phyloP scores from a whole-genome alignment of 192 early-diverging fungal genomes.

The Coemansia sp. region DNA sequence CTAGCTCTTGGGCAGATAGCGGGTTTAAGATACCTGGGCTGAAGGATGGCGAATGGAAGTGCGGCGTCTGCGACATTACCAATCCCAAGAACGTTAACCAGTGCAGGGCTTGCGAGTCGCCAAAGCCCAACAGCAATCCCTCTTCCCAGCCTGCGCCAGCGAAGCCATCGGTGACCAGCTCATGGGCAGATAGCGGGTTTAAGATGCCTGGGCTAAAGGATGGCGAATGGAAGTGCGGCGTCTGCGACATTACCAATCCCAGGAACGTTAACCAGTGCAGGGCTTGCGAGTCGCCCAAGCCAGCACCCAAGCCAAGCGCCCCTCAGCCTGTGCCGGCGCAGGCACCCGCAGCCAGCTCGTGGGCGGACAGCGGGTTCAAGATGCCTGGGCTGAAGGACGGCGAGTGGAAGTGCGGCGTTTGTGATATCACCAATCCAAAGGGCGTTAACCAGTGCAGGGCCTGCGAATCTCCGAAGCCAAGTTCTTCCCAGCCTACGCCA shows the following conservation, averaged over 20 bases:
- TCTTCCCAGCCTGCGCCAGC: slow-evolving; percentile 2
- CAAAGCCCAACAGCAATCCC: no score
- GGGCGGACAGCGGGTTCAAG: slow-evolving; percentile 14
- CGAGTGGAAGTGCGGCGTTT: slow-evolving; percentile 25
- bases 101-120: slow-evolving; percentile 29
- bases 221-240: slow-evolving; percentile 26
- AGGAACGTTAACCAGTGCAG: slow-evolving; percentile 17
- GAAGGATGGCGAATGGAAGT: slow-evolving; percentile 32
- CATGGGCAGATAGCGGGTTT: neutral
- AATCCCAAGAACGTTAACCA: slow-evolving; percentile 13
- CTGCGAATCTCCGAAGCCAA: slow-evolving; percentile 11
- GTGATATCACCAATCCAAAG: neutral
- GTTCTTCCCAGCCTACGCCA: neutral
- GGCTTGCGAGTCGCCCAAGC: slow-evolving; percentile 25
- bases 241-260: slow-evolving; percentile 19
- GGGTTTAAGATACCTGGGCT: neutral
- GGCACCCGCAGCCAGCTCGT: slow-evolving; percentile 8
- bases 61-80: slow-evolving; percentile 15
- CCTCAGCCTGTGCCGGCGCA: neutral
- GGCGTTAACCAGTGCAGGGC: neutral
- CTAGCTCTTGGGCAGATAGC: slow-evolving; percentile 10
- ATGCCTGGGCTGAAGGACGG: neutral
- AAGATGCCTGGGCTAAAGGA: slow-evolving; percentile 4
- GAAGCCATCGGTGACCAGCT: neutral
- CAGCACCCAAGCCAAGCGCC: neutral